phyloP scores from a whole-genome alignment of 805 yeast species.

The Saccharomycopsis babjevae region DNA sequence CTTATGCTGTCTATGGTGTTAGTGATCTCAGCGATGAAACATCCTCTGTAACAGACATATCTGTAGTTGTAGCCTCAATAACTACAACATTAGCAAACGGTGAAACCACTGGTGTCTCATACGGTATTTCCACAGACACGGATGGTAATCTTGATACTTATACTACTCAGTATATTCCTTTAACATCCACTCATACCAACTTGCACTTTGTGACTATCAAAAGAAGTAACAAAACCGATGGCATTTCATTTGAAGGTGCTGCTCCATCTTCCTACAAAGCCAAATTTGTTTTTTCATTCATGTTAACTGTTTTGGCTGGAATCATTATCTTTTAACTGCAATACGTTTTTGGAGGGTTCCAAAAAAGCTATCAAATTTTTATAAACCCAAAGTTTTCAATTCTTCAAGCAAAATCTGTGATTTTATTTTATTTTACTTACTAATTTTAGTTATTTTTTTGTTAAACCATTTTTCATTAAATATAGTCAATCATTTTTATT shows the following conservation, averaged over 20 bases:
- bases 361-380: background rate
- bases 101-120: constrained; percentile 15
- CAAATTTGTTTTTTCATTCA: background rate
- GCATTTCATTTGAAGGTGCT: constrained; percentile 6
- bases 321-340: background rate
- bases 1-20: constrained; percentile 7
- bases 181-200: constrained; percentile 16
- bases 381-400: background rate
- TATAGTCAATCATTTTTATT: background rate
- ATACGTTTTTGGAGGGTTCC: background rate
- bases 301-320: background rate
- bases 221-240: constrained; percentile 6
- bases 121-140: constrained; percentile 6
- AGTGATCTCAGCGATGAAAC: constrained; percentile 7
- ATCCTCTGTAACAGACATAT: constrained; percentile 13
- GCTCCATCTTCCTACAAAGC: background rate
- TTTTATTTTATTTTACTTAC: background rate
- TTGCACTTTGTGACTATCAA: constrained; percentile 14
- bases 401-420: background rate
- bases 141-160: constrained; percentile 8
- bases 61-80: constrained; percentile 15
- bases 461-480: background rate
- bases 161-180: constrained; percentile 16
- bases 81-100: constrained; percentile 13
- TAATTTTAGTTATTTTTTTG: background rate